These are phyloP conservation scores for Pleurotus ostreatus DNA, from an alignment of 768 basidiomycete genomes.

Conservation along the genomic window DNA sequence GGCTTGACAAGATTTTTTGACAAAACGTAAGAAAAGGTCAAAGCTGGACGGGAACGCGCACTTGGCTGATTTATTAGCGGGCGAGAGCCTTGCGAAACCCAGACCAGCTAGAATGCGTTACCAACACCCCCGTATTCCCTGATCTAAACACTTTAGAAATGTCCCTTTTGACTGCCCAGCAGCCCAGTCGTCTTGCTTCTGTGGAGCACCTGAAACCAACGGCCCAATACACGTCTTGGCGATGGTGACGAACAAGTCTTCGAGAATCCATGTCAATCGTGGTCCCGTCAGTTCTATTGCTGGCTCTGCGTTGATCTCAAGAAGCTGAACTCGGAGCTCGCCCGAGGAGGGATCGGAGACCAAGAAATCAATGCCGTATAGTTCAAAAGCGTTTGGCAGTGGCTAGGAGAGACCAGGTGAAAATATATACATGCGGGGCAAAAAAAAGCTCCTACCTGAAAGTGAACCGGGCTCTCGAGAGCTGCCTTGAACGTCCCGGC, in stretches of 20 bases:
- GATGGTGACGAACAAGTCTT: constrained; percentile 74
- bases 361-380: constrained; percentile 93
- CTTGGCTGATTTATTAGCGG: too few relatives aligned
- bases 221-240: constrained; percentile 67
- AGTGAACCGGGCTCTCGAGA: constrained; percentile 74
- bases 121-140: constrained; percentile 35
- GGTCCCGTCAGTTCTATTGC: constrained; percentile 92
- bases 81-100: too few relatives aligned
- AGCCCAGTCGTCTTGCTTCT: constrained; percentile 29
- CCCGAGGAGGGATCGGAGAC: constrained; percentile 27
- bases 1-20: too few relatives aligned
- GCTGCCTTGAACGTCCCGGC: constrained; percentile 86
- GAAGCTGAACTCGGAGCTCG: constrained; percentile 59
- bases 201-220: constrained; percentile 37
- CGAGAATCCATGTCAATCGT: constrained; percentile 74
- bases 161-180: constrained; percentile 50
- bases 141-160: constrained; percentile 67
- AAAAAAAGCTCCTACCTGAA: constrained; percentile 53
- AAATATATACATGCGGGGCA: neutral
- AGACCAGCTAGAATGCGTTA: neutral
- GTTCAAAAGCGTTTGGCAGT: constrained; percentile 88
- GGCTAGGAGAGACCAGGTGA: constrained; percentile 39
- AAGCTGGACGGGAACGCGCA: too few relatives aligned
- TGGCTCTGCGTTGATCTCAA: constrained; percentile 94
- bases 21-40: too few relatives aligned